Base-by-base conservation (phyloP, 768 basidiomycete species). In the Psilocybe tampanensis region DNA sequence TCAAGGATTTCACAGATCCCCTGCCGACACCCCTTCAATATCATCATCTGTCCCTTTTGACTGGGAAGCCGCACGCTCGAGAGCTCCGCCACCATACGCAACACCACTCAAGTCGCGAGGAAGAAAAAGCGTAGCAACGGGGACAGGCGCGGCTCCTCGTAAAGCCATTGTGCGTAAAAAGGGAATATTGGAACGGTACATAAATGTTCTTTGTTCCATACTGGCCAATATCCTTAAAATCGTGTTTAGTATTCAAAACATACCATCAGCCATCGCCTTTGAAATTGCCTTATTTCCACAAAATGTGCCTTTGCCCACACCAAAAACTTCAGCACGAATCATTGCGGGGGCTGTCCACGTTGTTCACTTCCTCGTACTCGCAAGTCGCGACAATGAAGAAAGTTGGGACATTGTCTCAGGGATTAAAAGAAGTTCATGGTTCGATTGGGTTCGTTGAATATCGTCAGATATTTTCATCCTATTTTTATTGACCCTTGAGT, bases 201-300 rank as follows among this genome's bases (percentile, higher is more conserved):
- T 36, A 51, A n/a, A 44, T 15, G 24, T 26, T 58, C 17, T 53
- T 12, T 4, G 12, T 5, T 19, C 29, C 26, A 12, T 52, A 17
- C 21, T 60, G 36, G 19, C 8, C n/a, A 48, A 58, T 51, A 57
- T 69, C 26, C 39, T 33, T 47, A 44, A 1, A 58, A 22, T 51
- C 41, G 55, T 43, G 13, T 24, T 54, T 24, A 92, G 90, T 57
- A 73, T 90, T 22, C 72, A 75, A n/a, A 76, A 80, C 19, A 73
- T 92, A 32, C 92, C 91, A 2, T 90, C 91, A 9, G 73, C 75
- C 33, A 81, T 94, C 47, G 83, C 87, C 39, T 92, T 94, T 64
- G 83, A 92, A 66, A 79, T 93, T n/a, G 83, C 88, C 8, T 76
- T 91, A 47, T 91, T 94, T 67, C 92, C 91, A n/a, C 76, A 89